Conservation (phyloP, 768 basidiomycete species). For the Lactarius akahatsu region DNA sequence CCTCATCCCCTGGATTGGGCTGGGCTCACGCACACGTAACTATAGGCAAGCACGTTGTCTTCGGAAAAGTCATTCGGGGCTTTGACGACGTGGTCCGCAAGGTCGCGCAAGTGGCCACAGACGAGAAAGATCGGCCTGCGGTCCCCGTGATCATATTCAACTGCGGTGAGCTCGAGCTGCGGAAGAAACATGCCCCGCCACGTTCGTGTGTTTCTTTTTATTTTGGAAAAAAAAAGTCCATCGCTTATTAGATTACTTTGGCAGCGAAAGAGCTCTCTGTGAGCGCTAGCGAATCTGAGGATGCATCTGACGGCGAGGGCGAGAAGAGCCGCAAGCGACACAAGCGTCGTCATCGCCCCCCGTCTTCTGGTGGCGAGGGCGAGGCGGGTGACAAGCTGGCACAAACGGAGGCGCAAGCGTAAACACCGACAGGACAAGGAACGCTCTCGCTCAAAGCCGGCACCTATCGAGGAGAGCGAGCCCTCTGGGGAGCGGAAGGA, state of each 20-base stretch:
- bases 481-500: slow-evolving; percentile 37
- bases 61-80: slow-evolving; percentile 53
- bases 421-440: slow-evolving; percentile 35
- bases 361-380: slow-evolving; percentile 11
- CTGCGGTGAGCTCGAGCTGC: slow-evolving; percentile 83
- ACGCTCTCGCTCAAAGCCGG: slow-evolving; percentile 23
- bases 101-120: slow-evolving; percentile 64
- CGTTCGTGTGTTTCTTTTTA: slow-evolving; percentile 27
- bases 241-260: slow-evolving; percentile 4
- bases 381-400: slow-evolving; percentile 25
- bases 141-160: slow-evolving; percentile 66
- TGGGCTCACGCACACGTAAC: slow-evolving; percentile 32
- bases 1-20: slow-evolving; percentile 31
- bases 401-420: slow-evolving; percentile 33
- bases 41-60: slow-evolving; percentile 59
- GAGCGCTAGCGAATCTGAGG: slow-evolving; percentile 25
- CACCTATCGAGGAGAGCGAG: slow-evolving; percentile 2
- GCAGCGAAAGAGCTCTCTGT: slow-evolving; percentile 24
- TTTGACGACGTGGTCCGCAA: slow-evolving; percentile 57
- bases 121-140: slow-evolving; percentile 72
- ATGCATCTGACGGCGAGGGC: slow-evolving; percentile 18
- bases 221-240: not conserved
- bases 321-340: slow-evolving; percentile 24
- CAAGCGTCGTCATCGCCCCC: slow-evolving; percentile 28
- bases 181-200: slow-evolving; percentile 38